A percentile compares a stretch with the other conserved stretches of the same genome.
phyloP scores from a whole-genome alignment of 768 basidiomycete genomes.

The Russula vinacea region DNA sequence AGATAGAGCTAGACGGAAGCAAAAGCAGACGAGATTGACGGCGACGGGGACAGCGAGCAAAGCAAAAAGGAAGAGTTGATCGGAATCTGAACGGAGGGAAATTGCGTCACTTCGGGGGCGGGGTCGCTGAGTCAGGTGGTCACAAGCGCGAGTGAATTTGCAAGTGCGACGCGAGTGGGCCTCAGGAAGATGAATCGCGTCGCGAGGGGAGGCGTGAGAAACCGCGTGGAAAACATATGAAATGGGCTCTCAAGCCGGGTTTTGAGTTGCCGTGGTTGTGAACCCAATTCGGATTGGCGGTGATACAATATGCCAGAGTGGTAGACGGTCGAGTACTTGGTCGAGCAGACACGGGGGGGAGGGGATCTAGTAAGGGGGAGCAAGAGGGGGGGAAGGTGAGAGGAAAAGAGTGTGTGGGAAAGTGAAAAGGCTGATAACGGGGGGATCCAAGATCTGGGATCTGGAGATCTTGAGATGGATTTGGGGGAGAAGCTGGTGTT shows the following conservation, averaged over 20 bases:
- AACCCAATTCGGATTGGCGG: background rate
- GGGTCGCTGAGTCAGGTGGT: constrained; percentile 24
- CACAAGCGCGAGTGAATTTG: constrained; percentile 17
- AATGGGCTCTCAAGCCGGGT: constrained; percentile 2
- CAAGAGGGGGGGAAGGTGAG: constrained; percentile 8
- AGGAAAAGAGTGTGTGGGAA: constrained; percentile 19
- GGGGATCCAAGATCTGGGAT: constrained; percentile 26
- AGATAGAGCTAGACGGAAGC: constrained; percentile 17
- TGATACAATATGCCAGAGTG: background rate
- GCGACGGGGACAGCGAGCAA: constrained; percentile 14
- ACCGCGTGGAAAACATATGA: constrained; percentile 16
- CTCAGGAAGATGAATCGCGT: constrained; percentile 23
- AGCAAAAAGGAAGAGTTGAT: constrained; percentile 28
- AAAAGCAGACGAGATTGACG: constrained; percentile 11
- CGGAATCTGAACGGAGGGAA: constrained; percentile 24
- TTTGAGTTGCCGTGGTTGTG: background rate
- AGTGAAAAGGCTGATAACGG: constrained; percentile 29
- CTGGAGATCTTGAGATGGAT: constrained; percentile 30
- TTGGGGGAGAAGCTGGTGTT: constrained; percentile 30
- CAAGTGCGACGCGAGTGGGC: constrained; percentile 23
- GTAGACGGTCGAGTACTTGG: background rate
- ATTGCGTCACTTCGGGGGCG: constrained; percentile 24
- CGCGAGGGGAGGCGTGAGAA: constrained; percentile 27
- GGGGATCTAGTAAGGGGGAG: constrained; percentile 8
- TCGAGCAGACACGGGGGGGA: constrained; percentile 1